Base-by-base conservation (phyloP, 2,329 filamentous ascomycete genomes). In the Penicillium sp. region DNA sequence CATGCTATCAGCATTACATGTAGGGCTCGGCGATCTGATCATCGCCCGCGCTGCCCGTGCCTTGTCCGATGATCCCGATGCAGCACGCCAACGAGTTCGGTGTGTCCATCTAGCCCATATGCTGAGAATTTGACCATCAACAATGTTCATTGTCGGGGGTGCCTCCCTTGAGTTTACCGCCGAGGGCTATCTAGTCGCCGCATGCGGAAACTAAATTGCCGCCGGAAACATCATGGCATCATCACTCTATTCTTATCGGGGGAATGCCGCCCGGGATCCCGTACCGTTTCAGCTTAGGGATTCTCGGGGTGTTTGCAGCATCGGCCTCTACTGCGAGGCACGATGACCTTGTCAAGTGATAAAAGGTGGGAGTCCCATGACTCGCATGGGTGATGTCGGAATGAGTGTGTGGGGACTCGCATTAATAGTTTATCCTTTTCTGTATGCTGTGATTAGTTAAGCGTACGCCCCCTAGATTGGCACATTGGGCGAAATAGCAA, bases 1-100 rank as follows among this genome's bases (percentile, higher is more conserved):
- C 18, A 56, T 59, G 51, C 44, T 57, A 59, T 64, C 59, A 62
- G 52, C 38, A 58, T 63, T 60, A 59, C 56, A 58, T 58, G 39
- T 33, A 33, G 26, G 27, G 38, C 28, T 35, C 26, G 26, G 32
- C 23, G 43, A 31, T 19, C 30, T 19, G 44, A 47, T 48, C 41
- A 40, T 39, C 33, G 34, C 39, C 33, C 39, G 34, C 26, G 28
- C 23, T 29, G 37, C 36, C 41, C 43, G 37, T 48, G 52, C 29
- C 45, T 43, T 48, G 50, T 47, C 47, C 23, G 39, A 43, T 54
- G 45, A 51, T 56, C 50, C 33, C 31, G 38, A 50, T 53, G 47
- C 51, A 51, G 39, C 28, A 17, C 27, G 18, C 19, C 17, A 25
- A 18, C 14, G 8, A 26, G 23, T 7, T 25, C 9, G 8, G 16